A percentile compares a stretch with the other conserved stretches of the same genome.
These are phyloP conservation scores for Tetracladium maxilliforme DNA, from an alignment of 2,329 filamentous ascomycete genomes.

Conservation along the genomic window DNA sequence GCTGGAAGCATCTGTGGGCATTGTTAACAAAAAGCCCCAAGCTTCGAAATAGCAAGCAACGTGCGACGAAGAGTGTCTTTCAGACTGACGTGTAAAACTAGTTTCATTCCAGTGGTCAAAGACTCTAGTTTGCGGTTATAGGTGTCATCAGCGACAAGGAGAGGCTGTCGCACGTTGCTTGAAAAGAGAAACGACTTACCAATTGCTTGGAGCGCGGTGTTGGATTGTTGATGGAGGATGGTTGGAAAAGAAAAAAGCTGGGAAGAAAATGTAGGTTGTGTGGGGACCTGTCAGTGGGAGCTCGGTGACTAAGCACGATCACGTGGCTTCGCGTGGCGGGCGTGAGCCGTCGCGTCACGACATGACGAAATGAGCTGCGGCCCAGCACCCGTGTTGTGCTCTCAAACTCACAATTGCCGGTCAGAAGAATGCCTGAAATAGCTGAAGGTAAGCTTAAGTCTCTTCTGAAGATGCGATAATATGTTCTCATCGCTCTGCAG, in stretches of 20 bases:
- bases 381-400: too few relatives aligned
- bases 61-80: slow-evolving; percentile 19
- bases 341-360: too few relatives aligned
- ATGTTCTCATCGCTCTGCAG: slow-evolving; percentile 18
- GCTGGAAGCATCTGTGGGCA: neutral
- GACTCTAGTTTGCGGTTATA: slow-evolving; percentile 93
- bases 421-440: slow-evolving; percentile 41
- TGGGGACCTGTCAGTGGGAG: too few relatives aligned
- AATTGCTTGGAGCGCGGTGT: too few relatives aligned
- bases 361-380: too few relatives aligned
- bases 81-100: slow-evolving; percentile 87
- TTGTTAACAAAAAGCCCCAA: neutral
- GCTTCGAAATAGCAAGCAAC: neutral
- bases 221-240: too few relatives aligned
- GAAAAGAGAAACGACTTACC: too few relatives aligned
- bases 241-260: too few relatives aligned
- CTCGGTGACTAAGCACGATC: too few relatives aligned
- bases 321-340: too few relatives aligned
- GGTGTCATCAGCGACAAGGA: slow-evolving; percentile 59
- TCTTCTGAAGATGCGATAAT: slow-evolving; percentile 3
- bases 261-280: too few relatives aligned
- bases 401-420: slow-evolving; percentile 1
- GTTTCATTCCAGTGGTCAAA: slow-evolving; percentile 87
- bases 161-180: too few relatives aligned
- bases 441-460: slow-evolving; percentile 31